Percentiles rank a stretch among this genome's conserved stretches.
Conservation (phyloP, 495 filamentous ascomycete species). For the Tuber calosporum region DNA sequence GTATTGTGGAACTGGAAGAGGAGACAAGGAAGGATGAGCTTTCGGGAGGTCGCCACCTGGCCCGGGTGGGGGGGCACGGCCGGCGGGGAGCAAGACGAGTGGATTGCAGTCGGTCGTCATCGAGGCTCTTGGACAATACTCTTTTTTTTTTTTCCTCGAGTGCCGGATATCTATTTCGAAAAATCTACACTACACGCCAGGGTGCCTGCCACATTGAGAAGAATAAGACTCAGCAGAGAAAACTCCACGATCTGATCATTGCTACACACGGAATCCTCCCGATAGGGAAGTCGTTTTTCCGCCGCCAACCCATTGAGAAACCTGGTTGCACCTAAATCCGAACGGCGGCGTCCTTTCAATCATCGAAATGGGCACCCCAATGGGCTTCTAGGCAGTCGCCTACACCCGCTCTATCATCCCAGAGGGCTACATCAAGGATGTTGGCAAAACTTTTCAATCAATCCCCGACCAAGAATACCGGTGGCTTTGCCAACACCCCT, state of each 20-base stretch:
- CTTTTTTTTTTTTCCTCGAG: constrained; percentile 95
- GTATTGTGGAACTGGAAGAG: constrained; percentile 71
- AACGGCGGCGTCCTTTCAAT: constrained; percentile 78
- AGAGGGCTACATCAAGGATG: no score
- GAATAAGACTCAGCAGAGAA: constrained; percentile 51
- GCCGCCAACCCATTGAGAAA: constrained; percentile 71
- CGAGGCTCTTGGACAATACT: constrained; percentile 76
- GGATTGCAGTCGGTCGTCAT: constrained; percentile 49
- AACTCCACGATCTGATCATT: constrained; percentile 79
- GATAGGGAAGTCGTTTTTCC: constrained; percentile 61
- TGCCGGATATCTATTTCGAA: background rate
- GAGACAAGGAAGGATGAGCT: constrained; percentile 53
- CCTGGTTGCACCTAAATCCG: constrained; percentile 76
- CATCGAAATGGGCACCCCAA: constrained; percentile 79
- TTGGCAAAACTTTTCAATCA: no score
- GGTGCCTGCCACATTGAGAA: constrained; percentile 43
- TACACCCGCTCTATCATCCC: constrained; percentile 69
- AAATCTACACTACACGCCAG: constrained; percentile 54
- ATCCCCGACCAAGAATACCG: no score
- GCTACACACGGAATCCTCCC: constrained; percentile 71
- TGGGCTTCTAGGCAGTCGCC: constrained; percentile 82
- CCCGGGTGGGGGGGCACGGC: constrained; percentile 34
- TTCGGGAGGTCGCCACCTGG: constrained; percentile 36
- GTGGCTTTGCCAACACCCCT: no score
- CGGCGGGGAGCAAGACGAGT: background rate